Evolutionary conservation across 352 stramenopile species (phyloP).

Genomic region (Pythium angustatum): DNA sequence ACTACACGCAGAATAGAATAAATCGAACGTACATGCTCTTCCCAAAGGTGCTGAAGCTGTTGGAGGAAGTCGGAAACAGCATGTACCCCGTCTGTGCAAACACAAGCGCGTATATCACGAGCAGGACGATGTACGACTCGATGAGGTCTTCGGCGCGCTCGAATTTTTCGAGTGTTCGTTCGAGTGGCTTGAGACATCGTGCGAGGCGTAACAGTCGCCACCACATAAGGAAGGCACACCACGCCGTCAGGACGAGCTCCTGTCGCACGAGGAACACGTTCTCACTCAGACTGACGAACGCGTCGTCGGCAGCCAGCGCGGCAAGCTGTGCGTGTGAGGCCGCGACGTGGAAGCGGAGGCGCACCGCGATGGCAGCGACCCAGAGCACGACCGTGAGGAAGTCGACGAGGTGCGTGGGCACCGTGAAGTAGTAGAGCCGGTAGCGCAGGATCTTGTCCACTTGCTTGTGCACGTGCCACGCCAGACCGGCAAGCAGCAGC

Average conservation of each 20-base stretch:
- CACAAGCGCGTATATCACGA: constrained; percentile 45
- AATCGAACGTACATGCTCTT: constrained; percentile 58
- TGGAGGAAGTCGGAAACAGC: constrained; percentile 38
- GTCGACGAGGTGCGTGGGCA: constrained; percentile 54
- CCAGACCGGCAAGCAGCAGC: constrained; percentile 38
- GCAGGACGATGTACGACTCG: constrained; percentile 37
- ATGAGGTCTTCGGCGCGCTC: constrained; percentile 45
- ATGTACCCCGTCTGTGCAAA: constrained; percentile 50
- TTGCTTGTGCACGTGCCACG: constrained; percentile 52
- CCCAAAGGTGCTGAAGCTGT: constrained; percentile 41
- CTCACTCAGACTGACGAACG: constrained; percentile 41
- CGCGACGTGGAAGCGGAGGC: constrained; percentile 35
- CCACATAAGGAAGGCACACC: constrained; percentile 57
- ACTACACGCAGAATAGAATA: too few species aligned
- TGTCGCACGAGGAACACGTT: constrained; percentile 33
- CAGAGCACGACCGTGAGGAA: constrained; percentile 52
- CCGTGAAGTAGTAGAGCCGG: constrained; percentile 61
- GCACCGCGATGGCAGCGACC: constrained; percentile 33
- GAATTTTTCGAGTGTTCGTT: constrained; percentile 45
- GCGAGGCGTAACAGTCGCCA: constrained; percentile 53
- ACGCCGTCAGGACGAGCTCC: constrained; percentile 42
- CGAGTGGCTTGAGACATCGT: constrained; percentile 45
- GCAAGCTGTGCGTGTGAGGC: constrained; percentile 42
- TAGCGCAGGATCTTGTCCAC: constrained; percentile 57
- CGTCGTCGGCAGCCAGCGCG: constrained; percentile 33